phyloP scores from a whole-genome alignment of 2,329 filamentous ascomycete species.

The Rhinocladiella mackenziei region DNA sequence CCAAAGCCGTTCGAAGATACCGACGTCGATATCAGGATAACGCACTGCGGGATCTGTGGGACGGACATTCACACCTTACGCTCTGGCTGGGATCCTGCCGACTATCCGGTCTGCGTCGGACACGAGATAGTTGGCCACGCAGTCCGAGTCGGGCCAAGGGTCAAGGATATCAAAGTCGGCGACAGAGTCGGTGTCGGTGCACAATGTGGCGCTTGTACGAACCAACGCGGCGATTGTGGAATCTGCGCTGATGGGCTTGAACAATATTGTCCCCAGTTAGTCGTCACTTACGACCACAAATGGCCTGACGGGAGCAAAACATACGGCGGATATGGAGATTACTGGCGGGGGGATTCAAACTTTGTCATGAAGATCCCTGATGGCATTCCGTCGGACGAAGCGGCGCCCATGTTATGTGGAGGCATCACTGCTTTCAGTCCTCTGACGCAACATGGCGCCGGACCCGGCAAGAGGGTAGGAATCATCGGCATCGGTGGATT shows the following conservation, averaged over 20 bases:
- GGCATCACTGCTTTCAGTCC: constrained; percentile 72
- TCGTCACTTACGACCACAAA: constrained; percentile 57
- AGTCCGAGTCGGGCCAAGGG: constrained; percentile 49
- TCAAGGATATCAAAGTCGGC: constrained; percentile 51
- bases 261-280: constrained; percentile 36
- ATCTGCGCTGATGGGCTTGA: constrained; percentile 47
- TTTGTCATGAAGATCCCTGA: constrained; percentile 40
- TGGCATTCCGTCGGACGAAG: constrained; percentile 39
- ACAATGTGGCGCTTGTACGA: constrained; percentile 56
- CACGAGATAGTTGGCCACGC: constrained; percentile 63
- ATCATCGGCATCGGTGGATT: constrained; percentile 70
- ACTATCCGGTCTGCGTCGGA: constrained; percentile 53
- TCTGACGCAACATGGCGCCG: constrained; percentile 61
- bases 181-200: constrained; percentile 63
- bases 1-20: constrained; percentile 50
- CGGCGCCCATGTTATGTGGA: constrained; percentile 70
- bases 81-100: constrained; percentile 31
- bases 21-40: constrained; percentile 63
- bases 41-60: constrained; percentile 64
- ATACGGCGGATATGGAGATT: constrained; percentile 62
- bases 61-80: constrained; percentile 49
- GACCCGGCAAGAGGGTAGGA: constrained; percentile 67
- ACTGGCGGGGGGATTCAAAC: constrained; percentile 50
- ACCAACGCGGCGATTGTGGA: constrained; percentile 51
- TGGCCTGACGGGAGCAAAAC: constrained; percentile 59